Evolutionary conservation across 257 asterid genomes (phyloP).

Genomic region (Voacanga thouarsii): DNA sequence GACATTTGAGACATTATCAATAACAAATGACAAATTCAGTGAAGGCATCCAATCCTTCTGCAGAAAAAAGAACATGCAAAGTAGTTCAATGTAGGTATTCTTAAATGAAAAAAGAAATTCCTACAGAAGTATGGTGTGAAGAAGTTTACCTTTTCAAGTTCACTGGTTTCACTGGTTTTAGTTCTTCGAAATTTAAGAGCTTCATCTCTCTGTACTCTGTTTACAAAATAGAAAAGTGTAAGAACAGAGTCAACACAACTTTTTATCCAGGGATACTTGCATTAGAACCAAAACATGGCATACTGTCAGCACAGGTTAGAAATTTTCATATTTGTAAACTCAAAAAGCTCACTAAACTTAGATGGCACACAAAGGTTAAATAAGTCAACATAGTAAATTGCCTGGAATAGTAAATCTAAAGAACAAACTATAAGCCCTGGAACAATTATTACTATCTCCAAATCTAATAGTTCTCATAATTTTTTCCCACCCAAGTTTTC

Average conservation of each 20-base stretch:
- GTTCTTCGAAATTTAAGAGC: constrained; percentile 67
- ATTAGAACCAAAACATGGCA: no score
- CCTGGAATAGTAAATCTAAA: background rate
- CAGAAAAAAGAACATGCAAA: background rate
- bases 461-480: background rate
- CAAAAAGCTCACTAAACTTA: background rate
- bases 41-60: constrained; percentile 5
- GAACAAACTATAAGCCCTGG: background rate
- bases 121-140: constrained; percentile 1
- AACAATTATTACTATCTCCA: background rate
- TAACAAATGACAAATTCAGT: background rate
- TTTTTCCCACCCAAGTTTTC: background rate
- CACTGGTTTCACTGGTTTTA: constrained; percentile 64
- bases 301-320: background rate
- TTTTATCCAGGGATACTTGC: background rate
- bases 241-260: constrained; percentile 4
- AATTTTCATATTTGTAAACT: background rate
- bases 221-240: constrained; percentile 23
- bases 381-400: background rate
- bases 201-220: constrained; percentile 78
- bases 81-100: background rate
- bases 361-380: background rate
- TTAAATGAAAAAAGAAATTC: background rate
- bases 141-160: constrained; percentile 63
- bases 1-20: background rate